phyloP scores from a whole-genome alignment of 2,329 filamentous ascomycete species.

The Penicillium crustosum region DNA sequence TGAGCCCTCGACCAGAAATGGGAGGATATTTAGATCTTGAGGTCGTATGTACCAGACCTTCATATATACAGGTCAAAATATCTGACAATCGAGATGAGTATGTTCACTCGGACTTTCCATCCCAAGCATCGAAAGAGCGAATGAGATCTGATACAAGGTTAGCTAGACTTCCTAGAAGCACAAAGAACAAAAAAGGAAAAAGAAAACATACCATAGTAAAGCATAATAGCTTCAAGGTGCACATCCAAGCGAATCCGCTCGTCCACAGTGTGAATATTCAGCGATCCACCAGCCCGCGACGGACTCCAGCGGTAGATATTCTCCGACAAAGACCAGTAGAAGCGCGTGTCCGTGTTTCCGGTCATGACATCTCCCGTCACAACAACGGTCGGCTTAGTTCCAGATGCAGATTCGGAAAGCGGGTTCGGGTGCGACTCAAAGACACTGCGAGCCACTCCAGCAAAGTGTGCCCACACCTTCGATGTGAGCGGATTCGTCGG shows the following conservation, averaged over 20 bases:
- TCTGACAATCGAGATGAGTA: background rate
- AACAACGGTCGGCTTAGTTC: slow-evolving; percentile 35
- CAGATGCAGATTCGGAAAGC: slow-evolving; percentile 21
- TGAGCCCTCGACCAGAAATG: background rate
- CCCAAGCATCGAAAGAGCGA: slow-evolving; percentile 33
- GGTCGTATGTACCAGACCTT: background rate
- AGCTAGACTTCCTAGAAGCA: background rate
- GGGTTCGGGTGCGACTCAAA: slow-evolving; percentile 37
- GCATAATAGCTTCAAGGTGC: slow-evolving; percentile 45
- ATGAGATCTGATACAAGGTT: slow-evolving; percentile 30
- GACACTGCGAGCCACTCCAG: slow-evolving; percentile 42
- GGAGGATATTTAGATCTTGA: background rate
- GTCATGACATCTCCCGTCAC: slow-evolving; percentile 51
- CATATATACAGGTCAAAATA: background rate
- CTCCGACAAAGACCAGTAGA: slow-evolving; percentile 54
- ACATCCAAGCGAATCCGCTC: slow-evolving; percentile 48
- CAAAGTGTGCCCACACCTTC: slow-evolving; percentile 39
- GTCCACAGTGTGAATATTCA: slow-evolving; percentile 54
- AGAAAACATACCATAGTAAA: slow-evolving; percentile 42
- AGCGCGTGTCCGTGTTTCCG: slow-evolving; percentile 55
- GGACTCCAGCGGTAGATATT: slow-evolving; percentile 56
- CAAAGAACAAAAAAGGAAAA: background rate
- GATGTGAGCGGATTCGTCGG: slow-evolving; percentile 34
- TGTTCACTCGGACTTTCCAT: slow-evolving; percentile 15
- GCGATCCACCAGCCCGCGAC: slow-evolving; percentile 44